Base-by-base conservation (phyloP, 192 early-diverging fungal genomes). In the Umbelopsis vinacea region DNA sequence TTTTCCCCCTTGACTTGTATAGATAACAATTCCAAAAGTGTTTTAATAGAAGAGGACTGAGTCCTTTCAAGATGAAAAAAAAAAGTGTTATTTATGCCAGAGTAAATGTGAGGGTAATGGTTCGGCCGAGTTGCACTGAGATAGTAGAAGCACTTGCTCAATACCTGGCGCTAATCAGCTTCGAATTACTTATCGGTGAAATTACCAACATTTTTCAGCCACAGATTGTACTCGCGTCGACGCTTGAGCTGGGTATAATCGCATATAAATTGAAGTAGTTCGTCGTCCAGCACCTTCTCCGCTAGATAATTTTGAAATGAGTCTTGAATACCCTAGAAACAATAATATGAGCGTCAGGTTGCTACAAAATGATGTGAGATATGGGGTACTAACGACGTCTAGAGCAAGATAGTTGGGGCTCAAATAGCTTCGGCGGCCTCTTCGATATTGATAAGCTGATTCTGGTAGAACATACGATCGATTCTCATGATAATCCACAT, bases 131-230 rank as follows among this genome's bases (percentile, higher is more conserved):
- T 43, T 43, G 40, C 11, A 6, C 11, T 7, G 40, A 43, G 40
- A 43, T 43, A 43, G 40, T 43, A 43, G 11, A 43, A 43, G 29
- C 29, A 29, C 29, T 29, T 29, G 29, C 3, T 29, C 40, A 11
- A 1, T 12, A 11, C 40, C 11, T 4, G 6, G 6, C 5, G 40
- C 6, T 43, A 1, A 43, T 43, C 40, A 43, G 40, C 11, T 43
- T 4, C 11, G 6, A 12, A 43, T 12, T 37, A 63, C 11, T 63
- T 63, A 37, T 63, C 57, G 15, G 57, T 63, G 33, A 63, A 63
- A n/a, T 63, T 63, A 10, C 57, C 57, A 8, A 63, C 35, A 38
- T 63, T 63, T 63, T 63, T 63, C 29, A 63, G 35, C 57, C 57
- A 63, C 19, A 35, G 29, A 35, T 12, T 35, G 12, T 63, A 63